These are phyloP conservation scores for Lichtheimia ramosa DNA, from an alignment of 371 early-diverging fungal genomes.

Conservation along the genomic window DNA sequence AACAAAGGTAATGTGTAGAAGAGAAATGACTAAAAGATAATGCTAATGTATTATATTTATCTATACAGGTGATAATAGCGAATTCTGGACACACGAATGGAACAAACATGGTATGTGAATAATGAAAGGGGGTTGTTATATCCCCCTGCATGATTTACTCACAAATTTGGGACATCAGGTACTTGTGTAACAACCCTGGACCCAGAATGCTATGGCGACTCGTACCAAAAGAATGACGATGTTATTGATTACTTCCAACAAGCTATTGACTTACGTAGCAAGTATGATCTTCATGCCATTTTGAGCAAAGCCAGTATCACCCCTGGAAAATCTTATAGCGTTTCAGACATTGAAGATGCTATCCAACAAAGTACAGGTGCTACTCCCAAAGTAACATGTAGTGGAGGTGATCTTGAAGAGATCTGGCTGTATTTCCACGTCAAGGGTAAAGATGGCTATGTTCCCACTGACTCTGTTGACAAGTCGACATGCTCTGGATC, in stretches of 20 bases:
- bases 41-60: neutral
- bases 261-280: slow-evolving; percentile 47
- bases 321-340: slow-evolving; percentile 61
- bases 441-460: slow-evolving; percentile 24
- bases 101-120: slow-evolving; percentile 67
- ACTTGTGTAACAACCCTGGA: slow-evolving; percentile 70
- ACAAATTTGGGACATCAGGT: slow-evolving; percentile 8
- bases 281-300: slow-evolving; percentile 62
- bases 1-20: slow-evolving; percentile 52
- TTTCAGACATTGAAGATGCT: slow-evolving; percentile 50
- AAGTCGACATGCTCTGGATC: slow-evolving; percentile 39
- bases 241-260: slow-evolving; percentile 57
- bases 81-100: slow-evolving; percentile 79
- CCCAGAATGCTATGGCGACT: slow-evolving; percentile 55
- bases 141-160: neutral
- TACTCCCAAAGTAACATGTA: slow-evolving; percentile 45
- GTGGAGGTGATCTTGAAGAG: slow-evolving; percentile 36
- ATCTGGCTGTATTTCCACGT: slow-evolving; percentile 34
- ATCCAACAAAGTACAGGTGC: slow-evolving; percentile 49
- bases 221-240: slow-evolving; percentile 52
- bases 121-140: too few relatives aligned
- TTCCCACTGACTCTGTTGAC: slow-evolving; percentile 22
- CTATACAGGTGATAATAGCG: slow-evolving; percentile 29
- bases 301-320: slow-evolving; percentile 57
- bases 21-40: slow-evolving; percentile 6